Percentiles rank a stretch among this genome's conserved stretches.
phyloP scores from a whole-genome alignment of 805 yeast genomes.

The Ogataea pilisensis region DNA sequence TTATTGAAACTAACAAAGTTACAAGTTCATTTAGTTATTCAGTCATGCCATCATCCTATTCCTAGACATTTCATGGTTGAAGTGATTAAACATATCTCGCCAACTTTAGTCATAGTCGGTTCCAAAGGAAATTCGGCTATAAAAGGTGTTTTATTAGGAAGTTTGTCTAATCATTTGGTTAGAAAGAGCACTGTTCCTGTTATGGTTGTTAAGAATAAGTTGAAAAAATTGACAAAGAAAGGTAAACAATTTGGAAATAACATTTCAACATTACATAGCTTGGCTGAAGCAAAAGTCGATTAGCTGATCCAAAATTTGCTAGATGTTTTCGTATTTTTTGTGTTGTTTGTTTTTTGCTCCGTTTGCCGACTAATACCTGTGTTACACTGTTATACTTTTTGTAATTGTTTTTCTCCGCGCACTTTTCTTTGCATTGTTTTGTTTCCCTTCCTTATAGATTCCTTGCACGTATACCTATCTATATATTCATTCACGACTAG shows the following conservation, averaged over 20 bases:
- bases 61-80: conserved; percentile 69
- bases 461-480: no score
- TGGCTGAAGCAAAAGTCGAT: conserved; percentile 39
- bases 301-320: no score
- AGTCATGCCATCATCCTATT: conserved; percentile 71
- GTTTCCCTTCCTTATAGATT: no score
- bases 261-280: conserved; percentile 44
- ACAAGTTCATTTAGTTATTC: conserved; percentile 69
- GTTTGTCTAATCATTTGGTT: conserved; percentile 67
- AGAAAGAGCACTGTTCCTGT: conserved; percentile 71
- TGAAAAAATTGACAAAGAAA: conserved; percentile 63
- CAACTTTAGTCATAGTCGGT: conserved; percentile 71
- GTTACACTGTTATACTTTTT: not conserved
- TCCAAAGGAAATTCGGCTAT: conserved; percentile 70
- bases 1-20: conserved; percentile 61
- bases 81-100: conserved; percentile 64
- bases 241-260: conserved; percentile 51
- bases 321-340: not conserved
- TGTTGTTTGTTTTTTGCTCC: not conserved
- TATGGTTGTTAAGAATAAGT: conserved; percentile 72
- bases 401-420: not conserved
- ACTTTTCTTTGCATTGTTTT: not conserved
- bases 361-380: no score
- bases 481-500: no score
- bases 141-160: conserved; percentile 70